These are phyloP conservation scores for Coemansia sp. DNA, from an alignment of 192 early-diverging fungal genomes.

Conservation along the genomic window DNA sequence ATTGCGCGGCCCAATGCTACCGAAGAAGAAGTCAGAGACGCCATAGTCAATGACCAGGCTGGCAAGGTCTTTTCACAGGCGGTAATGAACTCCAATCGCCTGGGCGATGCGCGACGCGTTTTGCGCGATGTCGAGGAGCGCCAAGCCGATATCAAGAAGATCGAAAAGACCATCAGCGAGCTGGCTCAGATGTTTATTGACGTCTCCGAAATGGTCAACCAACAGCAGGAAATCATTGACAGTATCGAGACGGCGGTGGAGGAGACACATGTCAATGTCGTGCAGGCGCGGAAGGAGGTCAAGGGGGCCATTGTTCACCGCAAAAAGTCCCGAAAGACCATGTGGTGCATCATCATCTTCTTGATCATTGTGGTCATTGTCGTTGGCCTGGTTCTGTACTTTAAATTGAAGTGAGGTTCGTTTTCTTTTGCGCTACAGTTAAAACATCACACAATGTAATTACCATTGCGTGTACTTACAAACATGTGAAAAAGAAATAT, in stretches of 20 bases:
- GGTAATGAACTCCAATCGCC: slow-evolving; percentile 39
- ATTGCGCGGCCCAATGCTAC: slow-evolving; percentile 55
- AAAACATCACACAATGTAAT: background rate
- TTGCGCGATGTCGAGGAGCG: slow-evolving; percentile 56
- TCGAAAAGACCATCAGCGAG: slow-evolving; percentile 52
- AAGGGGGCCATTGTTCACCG: slow-evolving; percentile 29
- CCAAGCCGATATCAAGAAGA: slow-evolving; percentile 55
- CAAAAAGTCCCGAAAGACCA: slow-evolving; percentile 40
- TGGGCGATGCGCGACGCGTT: slow-evolving; percentile 47
- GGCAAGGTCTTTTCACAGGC: slow-evolving; percentile 57
- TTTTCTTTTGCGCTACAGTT: background rate
- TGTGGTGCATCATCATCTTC: slow-evolving; percentile 40
- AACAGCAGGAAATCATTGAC: slow-evolving; percentile 59
- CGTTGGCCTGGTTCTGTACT: slow-evolving; percentile 40
- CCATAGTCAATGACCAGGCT: slow-evolving; percentile 53
- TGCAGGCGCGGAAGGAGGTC: slow-evolving; percentile 21
- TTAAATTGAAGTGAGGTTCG: slow-evolving; percentile 21
- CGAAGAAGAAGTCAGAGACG: slow-evolving; percentile 45
- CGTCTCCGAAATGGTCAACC: slow-evolving; percentile 55
- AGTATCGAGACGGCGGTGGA: slow-evolving; percentile 49
- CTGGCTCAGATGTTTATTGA: slow-evolving; percentile 57
- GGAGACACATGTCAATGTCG: slow-evolving; percentile 29
- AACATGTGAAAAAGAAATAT: background rate
- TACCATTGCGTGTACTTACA: no score
- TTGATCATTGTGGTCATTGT: slow-evolving; percentile 54